Base-by-base conservation (phyloP, 768 basidiomycete genomes). In the Cyathus striatus region DNA sequence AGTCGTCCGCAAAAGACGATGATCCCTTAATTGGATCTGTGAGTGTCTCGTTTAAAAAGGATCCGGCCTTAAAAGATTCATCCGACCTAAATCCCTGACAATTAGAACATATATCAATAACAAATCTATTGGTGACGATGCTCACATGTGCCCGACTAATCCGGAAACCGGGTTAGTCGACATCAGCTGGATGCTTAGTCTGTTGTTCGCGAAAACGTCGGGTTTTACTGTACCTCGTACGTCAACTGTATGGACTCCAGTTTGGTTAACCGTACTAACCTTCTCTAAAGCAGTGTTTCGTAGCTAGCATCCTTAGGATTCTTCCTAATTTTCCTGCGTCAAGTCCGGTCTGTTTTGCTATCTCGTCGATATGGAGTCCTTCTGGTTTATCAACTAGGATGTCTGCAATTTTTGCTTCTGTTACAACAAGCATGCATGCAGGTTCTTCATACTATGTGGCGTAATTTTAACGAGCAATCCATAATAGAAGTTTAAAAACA, bases 121-220 rank as follows among this genome's bases (percentile, higher is more conserved):
- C 64, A 62, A 37, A 26, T 62, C 53, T 1, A 53, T 39, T 1
- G 55, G n/a, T n/a, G n/a, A n/a, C n/a, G n/a, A n/a, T n/a, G n/a
- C n/a, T n/a, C n/a, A n/a, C n/a, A n/a, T n/a, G n/a, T n/a, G n/a
- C n/a, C n/a, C n/a, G n/a, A n/a, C 51, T 3, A 66, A 43, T 18
- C 44, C 48, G 7, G 54, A 50, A 1, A 69, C 43, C 3, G 62
- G 58, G 23, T 65, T 61, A 2, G 52, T 50, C 4, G 66, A 65
- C 1, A 62, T 39, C 1, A 70, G 53, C 23, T 58, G 51, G 26
- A 65, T 47, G 41, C 64, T 67, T 1, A 74, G 54, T 0, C 69
- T 60, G 48, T 69, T 73, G 42, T 73, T 71, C 2, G 65, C 63
- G 41, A 68, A 72, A 0, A 67, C 63, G 37, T 69, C 59, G 10